Base-by-base conservation (phyloP, 192 early-diverging fungal genomes). In the Fimicolochytrium jonesii region DNA sequence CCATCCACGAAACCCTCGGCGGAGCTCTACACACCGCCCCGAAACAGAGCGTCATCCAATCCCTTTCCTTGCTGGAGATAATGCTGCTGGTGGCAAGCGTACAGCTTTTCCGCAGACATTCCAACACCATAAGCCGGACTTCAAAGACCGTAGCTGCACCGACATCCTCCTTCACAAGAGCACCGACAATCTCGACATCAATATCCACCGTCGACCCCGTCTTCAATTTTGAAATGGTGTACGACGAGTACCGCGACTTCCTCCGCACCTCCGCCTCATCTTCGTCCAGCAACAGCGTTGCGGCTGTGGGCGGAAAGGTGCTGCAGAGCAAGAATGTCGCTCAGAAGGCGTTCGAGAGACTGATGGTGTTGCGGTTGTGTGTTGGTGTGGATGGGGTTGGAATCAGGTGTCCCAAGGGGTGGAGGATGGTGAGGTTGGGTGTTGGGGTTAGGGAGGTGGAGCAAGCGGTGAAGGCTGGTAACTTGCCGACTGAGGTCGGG, bases 181-280 rank as follows among this genome's bases (percentile, higher is more conserved):
- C 76, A 80, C 9, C 78, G 80, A 20, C 86, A 88, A 42, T n/a
- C n/a, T n/a, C n/a, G n/a, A n/a, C n/a, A n/a, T n/a, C n/a, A n/a
- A n/a, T n/a, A n/a, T n/a, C n/a, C n/a, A n/a, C n/a, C n/a, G 84
- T 76, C n/a, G 62, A 61, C 45, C n/a, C n/a, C n/a, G 71, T 76
- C 20, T 94, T 92, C 65, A 97, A 93, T 58, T 97, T 97, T 79
- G 89, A 91, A 68, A 94, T 97, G 91, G 83, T 93, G 4, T 92
- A 92, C 65, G 89, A 94, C 61, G 90, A 90, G 74, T 95, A 93
- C 77, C 86, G 87, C 56, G 84, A 88, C 0, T 91, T 94, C 66
- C 86, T 88, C 29, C 56, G 34, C 26, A 56, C 30, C 13, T n/a
- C n/a, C n/a, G n/a, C n/a, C n/a, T n/a, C n/a, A n/a, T 39, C 36